A percentile compares a stretch with the other conserved stretches of the same genome.
Evolutionary conservation across 495 filamentous ascomycete genomes (phyloP).

Genomic region (Lasiosphaeria hispida): DNA sequence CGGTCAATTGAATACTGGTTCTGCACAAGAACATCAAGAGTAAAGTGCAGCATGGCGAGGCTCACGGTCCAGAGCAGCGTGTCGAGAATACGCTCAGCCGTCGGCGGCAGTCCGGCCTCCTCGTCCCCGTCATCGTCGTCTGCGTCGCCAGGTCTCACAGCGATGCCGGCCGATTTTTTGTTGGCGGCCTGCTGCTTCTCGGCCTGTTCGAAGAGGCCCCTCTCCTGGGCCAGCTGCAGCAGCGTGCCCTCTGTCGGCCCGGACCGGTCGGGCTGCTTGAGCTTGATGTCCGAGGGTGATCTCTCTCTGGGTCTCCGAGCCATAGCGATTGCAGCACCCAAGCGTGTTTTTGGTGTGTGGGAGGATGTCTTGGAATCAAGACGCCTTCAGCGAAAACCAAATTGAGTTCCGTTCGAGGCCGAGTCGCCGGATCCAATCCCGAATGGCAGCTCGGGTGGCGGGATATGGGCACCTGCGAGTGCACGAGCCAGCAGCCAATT

Average conservation of each 20-base stretch:
- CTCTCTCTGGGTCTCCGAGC: conserved; percentile 49
- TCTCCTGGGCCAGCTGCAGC: conserved; percentile 61
- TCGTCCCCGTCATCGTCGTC: conserved; percentile 31
- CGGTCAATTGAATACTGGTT: conserved; percentile 76
- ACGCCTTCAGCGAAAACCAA: not conserved
- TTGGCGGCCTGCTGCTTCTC: conserved; percentile 26
- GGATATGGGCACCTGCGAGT: no score
- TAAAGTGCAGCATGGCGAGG: conserved; percentile 79
- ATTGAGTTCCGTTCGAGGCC: not conserved
- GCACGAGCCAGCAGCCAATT: no score
- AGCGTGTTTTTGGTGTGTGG: not conserved
- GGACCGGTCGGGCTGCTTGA: conserved; percentile 58
- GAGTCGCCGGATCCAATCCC: no score
- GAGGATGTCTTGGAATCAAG: not conserved
- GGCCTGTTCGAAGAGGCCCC: conserved; percentile 48
- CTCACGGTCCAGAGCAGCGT: conserved; percentile 68
- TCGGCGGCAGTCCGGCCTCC: conserved; percentile 32
- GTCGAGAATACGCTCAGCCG: conserved; percentile 53
- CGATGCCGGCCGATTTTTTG: conserved; percentile 29
- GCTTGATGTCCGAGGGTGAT: conserved; percentile 49
- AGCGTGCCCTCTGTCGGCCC: conserved; percentile 57
- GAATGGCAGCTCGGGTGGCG: no score
- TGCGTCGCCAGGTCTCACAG: conserved; percentile 24
- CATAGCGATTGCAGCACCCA: conserved; percentile 27
- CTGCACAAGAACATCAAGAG: conserved; percentile 84